Base-by-base conservation (phyloP, 441 rosid species). In the Populus trichocarpa region DNA sequence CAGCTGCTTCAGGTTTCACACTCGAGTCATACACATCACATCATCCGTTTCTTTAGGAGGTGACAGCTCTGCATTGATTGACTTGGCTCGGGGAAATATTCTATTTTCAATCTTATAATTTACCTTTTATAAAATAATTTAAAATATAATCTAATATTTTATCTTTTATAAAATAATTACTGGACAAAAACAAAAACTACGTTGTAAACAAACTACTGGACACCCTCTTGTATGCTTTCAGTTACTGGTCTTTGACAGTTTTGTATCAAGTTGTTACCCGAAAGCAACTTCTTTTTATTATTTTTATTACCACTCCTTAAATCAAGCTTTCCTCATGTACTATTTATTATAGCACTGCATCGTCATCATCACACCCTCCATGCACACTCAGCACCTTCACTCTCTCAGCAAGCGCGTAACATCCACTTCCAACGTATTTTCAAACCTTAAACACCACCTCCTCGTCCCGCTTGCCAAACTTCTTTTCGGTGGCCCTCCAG, bases 321-420 rank as follows among this genome's bases (percentile, higher is more conserved):
- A 5, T 40, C 76, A 72, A 64, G 72, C 80, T 50, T 14, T 23
- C n/a, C 80, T 64, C 80, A 64, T 40, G 71, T 46, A 13, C 46
- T 6, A n/a, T 32, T 30, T 40, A 40, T 40, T 11, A 40, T 3
- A 40, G 50, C 50, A 33, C 11, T 1, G 36, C 75, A 18, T 38
- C 75, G 5, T 2, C 36, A 32, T 9, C 35, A 22, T 33, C 16
- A 3, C 67, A 6, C 36, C 69, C 61, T 53, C 23, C 63, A 20
- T 30, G 14, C 16, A 0, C 40, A 16, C 6, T 46, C 57, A 40
- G 5, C 50, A 14, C 18, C 57, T 14, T 13, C 57, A 46, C 57
- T 46, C 57, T 14, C 57, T 5, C 57, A 46, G 0, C 20, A 46
- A 46, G 36, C 64, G 64, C 67, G 64, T 59, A 57, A 0, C 42